Conservation (phyloP, 2,329 filamentous ascomycete genomes). For the Botrytis galanthina region DNA sequence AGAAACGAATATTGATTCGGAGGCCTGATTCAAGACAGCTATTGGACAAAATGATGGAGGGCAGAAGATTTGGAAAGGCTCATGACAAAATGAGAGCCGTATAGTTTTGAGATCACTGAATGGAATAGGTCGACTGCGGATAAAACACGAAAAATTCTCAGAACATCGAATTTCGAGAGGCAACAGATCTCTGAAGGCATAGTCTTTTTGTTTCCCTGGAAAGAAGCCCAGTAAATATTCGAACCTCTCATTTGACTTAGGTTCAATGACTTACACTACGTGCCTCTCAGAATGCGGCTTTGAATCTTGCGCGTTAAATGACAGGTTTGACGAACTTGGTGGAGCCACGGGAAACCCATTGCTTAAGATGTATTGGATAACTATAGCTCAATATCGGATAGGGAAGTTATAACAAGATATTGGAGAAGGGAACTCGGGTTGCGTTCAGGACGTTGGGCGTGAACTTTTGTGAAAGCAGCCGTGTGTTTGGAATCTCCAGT, state of each 20-base stretch:
- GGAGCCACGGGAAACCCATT: neutral
- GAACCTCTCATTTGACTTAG: neutral
- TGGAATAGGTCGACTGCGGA: neutral
- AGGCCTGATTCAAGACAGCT: too few relatives aligned
- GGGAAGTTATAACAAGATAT: neutral
- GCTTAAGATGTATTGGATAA: neutral
- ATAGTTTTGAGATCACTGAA: neutral
- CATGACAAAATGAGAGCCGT: neutral
- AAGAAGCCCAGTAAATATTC: too few relatives aligned
- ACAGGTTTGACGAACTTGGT: neutral
- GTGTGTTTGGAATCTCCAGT: neutral
- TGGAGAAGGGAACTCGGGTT: neutral
- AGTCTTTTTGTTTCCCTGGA: too few relatives aligned
- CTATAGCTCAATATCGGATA: too few relatives aligned
- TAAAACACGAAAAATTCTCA: too few relatives aligned
- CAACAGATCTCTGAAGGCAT: neutral
- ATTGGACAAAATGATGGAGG: neutral
- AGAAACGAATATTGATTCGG: neutral
- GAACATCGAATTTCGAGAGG: neutral
- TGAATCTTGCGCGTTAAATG: neutral
- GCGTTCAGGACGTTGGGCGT: neutral
- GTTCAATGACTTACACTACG: neutral
- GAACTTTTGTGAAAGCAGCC: neutral
- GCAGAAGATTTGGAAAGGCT: neutral
- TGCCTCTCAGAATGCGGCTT: neutral